phyloP scores from a whole-genome alignment of 495 filamentous ascomycete species.

The Recurvomyces mirabilis region DNA sequence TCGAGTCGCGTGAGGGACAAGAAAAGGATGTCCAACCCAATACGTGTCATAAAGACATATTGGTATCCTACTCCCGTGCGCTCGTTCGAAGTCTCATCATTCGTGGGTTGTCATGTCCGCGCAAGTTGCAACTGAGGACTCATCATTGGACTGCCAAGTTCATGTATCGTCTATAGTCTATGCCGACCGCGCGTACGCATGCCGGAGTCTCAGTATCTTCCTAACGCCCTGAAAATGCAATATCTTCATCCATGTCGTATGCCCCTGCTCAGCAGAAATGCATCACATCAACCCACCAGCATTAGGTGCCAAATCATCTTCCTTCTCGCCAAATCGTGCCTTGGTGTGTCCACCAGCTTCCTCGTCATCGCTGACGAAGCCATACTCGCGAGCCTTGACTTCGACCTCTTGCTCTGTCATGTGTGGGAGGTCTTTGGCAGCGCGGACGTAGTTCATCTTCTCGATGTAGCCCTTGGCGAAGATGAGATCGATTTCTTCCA shows the following conservation, averaged over 20 bases:
- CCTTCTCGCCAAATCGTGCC: constrained; percentile 22
- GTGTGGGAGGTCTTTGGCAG: constrained; percentile 56
- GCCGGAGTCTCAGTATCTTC: constrained; percentile 2
- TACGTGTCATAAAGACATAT: no score
- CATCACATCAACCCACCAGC: not conserved
- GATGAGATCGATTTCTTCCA: constrained; percentile 74
- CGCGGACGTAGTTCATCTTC: constrained; percentile 63
- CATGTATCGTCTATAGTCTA: not conserved
- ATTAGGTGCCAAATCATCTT: constrained; percentile 9
- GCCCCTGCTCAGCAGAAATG: not conserved
- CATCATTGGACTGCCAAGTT: no score
- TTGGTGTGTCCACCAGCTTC: constrained; percentile 18
- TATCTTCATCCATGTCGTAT: not conserved
- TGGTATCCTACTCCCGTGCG: no score
- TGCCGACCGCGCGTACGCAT: constrained; percentile 5
- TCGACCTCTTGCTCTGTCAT: constrained; percentile 55
- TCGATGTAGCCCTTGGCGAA: constrained; percentile 68
- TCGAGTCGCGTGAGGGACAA: no score
- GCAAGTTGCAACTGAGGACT: no score
- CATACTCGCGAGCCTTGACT: constrained; percentile 49
- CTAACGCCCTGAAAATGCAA: not conserved
- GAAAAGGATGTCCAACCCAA: no score
- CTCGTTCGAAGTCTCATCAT: no score
- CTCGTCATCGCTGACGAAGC: constrained; percentile 33
- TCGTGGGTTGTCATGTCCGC: no score